These are phyloP conservation scores for Leptosphaerulina australis DNA, from an alignment of 2,329 filamentous ascomycete species.

Conservation along the genomic window DNA sequence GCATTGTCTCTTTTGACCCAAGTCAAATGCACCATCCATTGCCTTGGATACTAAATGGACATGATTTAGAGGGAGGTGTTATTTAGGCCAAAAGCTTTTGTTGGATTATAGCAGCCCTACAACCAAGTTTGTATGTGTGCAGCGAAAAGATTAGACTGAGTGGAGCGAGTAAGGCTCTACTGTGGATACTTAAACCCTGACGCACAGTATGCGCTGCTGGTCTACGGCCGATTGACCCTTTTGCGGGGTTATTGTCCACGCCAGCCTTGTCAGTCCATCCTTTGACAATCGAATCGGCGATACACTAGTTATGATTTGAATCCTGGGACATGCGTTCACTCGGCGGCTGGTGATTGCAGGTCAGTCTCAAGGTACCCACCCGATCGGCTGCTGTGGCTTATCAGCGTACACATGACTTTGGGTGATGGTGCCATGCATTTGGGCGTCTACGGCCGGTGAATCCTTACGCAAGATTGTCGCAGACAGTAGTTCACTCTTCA, in stretches of 20 bases:
- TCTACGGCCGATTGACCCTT: background rate
- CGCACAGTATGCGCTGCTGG: background rate
- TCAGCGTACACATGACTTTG: conserved; percentile 26
- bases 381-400: conserved; percentile 22
- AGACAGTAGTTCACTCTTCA: conserved; percentile 4
- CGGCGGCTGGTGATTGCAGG: background rate
- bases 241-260: background rate
- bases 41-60: too few species aligned
- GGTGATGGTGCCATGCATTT: conserved; percentile 13
- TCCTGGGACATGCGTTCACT: background rate
- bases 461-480: background rate
- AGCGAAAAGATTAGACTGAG: background rate
- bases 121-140: background rate
- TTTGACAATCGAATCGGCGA: background rate
- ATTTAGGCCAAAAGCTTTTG: background rate
- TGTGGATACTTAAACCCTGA: too few species aligned
- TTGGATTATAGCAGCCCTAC: background rate
- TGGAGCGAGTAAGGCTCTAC: background rate
- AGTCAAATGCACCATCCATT: background rate
- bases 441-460: conserved; percentile 32
- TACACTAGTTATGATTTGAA: background rate
- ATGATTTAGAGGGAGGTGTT: too few species aligned
- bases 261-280: background rate
- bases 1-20: background rate
- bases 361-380: background rate